Evolutionary conservation across 163 green algal genomes (phyloP).

Genomic region (Scenedesmus sp.): DNA sequence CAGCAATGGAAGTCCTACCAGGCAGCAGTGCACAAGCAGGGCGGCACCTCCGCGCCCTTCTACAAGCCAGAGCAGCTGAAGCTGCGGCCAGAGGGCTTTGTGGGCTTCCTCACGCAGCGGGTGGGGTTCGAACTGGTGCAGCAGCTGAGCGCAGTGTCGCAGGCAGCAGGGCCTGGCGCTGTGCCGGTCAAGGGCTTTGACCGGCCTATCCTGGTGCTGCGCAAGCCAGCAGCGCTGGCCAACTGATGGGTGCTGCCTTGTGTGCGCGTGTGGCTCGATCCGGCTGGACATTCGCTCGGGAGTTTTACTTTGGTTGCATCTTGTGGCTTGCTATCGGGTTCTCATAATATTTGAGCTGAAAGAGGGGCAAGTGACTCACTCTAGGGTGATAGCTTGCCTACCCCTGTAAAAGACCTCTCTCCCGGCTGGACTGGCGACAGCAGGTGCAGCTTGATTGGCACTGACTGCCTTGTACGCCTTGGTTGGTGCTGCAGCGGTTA

Average conservation of each 20-base stretch:
- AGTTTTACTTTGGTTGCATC: background rate
- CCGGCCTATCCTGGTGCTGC: conserved; percentile 66
- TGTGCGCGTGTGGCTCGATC: background rate
- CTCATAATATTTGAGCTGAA: no score
- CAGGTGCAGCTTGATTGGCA: no score
- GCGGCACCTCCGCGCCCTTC: conserved; percentile 54
- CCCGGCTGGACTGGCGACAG: no score
- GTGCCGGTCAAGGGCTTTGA: conserved; percentile 63
- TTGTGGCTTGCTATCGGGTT: no score
- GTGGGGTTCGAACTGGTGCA: conserved; percentile 66
- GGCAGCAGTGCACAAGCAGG: conserved; percentile 76
- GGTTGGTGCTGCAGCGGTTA: no score
- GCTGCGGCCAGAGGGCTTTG: conserved; percentile 67
- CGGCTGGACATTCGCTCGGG: background rate
- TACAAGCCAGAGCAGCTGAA: conserved; percentile 54
- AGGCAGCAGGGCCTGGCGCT: conserved; percentile 24
- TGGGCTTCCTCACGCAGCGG: conserved; percentile 54
- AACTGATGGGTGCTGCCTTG: background rate
- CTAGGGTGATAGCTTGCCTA: no score
- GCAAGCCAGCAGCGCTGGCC: conserved; percentile 23
- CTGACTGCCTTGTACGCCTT: no score
- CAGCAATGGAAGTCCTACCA: conserved; percentile 94
- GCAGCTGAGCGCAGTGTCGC: conserved; percentile 30
- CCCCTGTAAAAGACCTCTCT: no score
- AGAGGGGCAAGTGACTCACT: no score